Evolutionary conservation across 805 yeast species (phyloP).

Genomic region (Saccharomycopsis lassenensis): DNA sequence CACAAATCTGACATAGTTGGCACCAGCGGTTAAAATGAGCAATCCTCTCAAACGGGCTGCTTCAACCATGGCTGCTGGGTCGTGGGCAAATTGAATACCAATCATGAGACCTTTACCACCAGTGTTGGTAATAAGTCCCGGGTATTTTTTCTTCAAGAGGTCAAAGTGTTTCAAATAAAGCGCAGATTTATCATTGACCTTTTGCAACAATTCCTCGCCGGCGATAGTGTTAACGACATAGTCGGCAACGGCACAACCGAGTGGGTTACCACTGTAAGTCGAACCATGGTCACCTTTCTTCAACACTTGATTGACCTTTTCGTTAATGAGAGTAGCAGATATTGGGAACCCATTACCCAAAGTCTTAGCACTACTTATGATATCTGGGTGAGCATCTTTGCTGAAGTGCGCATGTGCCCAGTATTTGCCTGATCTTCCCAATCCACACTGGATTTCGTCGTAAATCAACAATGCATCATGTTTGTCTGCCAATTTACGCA

Average conservation of each 20-base stretch:
- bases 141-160: slow-evolving; percentile 42
- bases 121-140: slow-evolving; percentile 50
- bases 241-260: slow-evolving; percentile 72
- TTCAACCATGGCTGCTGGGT: slow-evolving; percentile 51
- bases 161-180: slow-evolving; percentile 41
- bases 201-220: slow-evolving; percentile 43
- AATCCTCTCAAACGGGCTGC: slow-evolving; percentile 73
- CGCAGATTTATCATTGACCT: slow-evolving; percentile 52
- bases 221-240: slow-evolving; percentile 66
- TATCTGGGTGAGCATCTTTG: slow-evolving; percentile 83
- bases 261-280: slow-evolving; percentile 94
- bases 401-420: slow-evolving; percentile 87
- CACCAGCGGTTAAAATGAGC: slow-evolving; percentile 83
- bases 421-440: slow-evolving; percentile 82
- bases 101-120: slow-evolving; percentile 86
- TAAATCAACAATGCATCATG: slow-evolving; percentile 70
- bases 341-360: slow-evolving; percentile 95
- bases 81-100: slow-evolving; percentile 66
- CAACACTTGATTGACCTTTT: slow-evolving; percentile 58
- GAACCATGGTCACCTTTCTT: slow-evolving; percentile 96
- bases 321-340: slow-evolving; percentile 85
- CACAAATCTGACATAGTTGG: slow-evolving; percentile 79
- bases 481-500: slow-evolving; percentile 57
- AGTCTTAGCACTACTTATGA: slow-evolving; percentile 90
- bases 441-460: slow-evolving; percentile 96